Evolutionary conservation across 345 rosid species (phyloP).

Genomic region (rapeseed (Brassica napus)): DNA sequence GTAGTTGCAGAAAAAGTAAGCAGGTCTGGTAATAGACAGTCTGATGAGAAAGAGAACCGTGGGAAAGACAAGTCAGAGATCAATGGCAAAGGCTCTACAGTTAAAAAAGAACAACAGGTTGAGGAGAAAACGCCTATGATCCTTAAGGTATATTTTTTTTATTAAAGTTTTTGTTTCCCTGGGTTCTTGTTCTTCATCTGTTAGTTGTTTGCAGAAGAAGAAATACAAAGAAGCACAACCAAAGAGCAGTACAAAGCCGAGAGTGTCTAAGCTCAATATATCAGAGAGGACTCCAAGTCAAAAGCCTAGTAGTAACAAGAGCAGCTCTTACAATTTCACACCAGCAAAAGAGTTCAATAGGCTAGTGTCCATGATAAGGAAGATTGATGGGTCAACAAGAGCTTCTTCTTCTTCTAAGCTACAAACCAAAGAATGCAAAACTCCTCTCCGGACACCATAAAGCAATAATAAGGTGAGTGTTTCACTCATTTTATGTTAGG

Average conservation of each 20-base stretch:
- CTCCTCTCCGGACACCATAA: constrained; percentile 64
- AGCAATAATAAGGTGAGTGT: constrained; percentile 34
- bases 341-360: constrained; percentile 65
- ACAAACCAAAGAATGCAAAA: constrained; percentile 53
- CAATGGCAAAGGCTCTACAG: constrained; percentile 8
- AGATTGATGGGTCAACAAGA: constrained; percentile 66
- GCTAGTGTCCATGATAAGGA: constrained; percentile 60
- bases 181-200: constrained; percentile 10
- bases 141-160: constrained; percentile 34
- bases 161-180: neutral
- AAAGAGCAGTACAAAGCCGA: constrained; percentile 47
- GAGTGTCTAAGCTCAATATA: constrained; percentile 38
- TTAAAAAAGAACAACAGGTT: neutral
- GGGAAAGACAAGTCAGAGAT: constrained; percentile 16
- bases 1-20: constrained; percentile 28
- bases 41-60: constrained; percentile 46
- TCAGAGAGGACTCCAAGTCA: constrained; percentile 55
- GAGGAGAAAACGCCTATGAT: constrained; percentile 38
- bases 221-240: constrained; percentile 30
- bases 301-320: constrained; percentile 28
- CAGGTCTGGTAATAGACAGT: neutral
- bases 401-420: constrained; percentile 40
- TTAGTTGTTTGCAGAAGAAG: constrained; percentile 38
- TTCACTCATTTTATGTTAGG: neutral
- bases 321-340: constrained; percentile 58